phyloP scores from a whole-genome alignment of 179 eudicot species.

The Silene coronaria region DNA sequence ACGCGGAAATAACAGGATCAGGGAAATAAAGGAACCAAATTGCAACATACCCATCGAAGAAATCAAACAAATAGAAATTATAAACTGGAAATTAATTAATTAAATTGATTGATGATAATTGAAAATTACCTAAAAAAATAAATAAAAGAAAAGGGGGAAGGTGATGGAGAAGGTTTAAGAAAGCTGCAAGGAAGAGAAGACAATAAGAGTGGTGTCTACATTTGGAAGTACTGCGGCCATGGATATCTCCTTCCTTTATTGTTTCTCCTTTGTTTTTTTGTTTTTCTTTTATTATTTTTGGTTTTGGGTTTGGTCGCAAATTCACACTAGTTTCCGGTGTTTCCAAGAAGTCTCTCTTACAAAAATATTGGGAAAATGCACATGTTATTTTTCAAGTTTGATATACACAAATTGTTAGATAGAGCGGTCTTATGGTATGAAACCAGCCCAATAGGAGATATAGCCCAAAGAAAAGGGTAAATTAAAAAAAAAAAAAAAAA shows the following conservation, averaged over 20 bases:
- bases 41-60: neutral
- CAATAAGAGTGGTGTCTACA: constrained; percentile 13
- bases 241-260: constrained; percentile 1
- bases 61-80: neutral
- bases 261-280: neutral
- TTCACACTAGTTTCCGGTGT: too few relatives aligned
- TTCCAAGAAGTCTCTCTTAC: too few relatives aligned
- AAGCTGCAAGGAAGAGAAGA: constrained; percentile 4
- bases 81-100: neutral
- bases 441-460: too few relatives aligned
- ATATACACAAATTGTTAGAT: too few relatives aligned
- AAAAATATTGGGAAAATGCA: too few relatives aligned
- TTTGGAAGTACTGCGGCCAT: constrained; percentile 21
- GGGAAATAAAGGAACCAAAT: neutral
- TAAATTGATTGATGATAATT: neutral
- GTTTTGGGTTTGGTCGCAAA: neutral
- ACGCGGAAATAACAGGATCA: neutral
- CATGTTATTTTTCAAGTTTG: too few relatives aligned
- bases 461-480: too few relatives aligned
- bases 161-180: neutral
- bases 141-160: neutral
- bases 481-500: too few relatives aligned
- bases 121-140: constrained; percentile 19
- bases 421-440: too few relatives aligned
- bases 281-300: neutral